Base-by-base conservation (phyloP, 2,329 filamentous ascomycete genomes). In the Exophiala xenobiotica region DNA sequence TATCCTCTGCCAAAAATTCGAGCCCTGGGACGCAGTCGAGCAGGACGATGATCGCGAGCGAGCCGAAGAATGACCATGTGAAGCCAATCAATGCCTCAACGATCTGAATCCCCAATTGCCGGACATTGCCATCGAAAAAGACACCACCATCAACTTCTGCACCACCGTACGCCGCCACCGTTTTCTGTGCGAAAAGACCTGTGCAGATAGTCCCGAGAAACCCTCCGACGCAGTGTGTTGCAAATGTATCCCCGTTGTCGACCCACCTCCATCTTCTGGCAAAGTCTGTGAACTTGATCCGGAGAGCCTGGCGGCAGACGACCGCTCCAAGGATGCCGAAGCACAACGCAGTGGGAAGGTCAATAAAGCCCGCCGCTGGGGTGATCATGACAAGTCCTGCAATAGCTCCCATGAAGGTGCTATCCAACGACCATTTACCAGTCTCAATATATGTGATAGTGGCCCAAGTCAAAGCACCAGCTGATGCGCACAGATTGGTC, bases 181-280 rank as follows among this genome's bases (percentile, higher is more conserved):
- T 69, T 52, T 74, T 77, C 35, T 68, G 66, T 2, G 76, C 77
- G 61, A 79, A 78, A 14, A 78, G 65, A 0, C 77, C 77, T 0
- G 77, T 79, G 3, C 69, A 68, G 9, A 79, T 71, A 0, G 77
- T 80, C 0, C 74, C 77, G 0, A 76, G 61, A 4, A 79, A 66
- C 0, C 77, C 77, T 14, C 77, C 77, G 8, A 79, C 65, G 56
- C 77, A 79, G 53, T 79, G 77, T 3, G 76, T 79, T 4, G 77
- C 78, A 59, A 79, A 79, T 0, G 76, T 79, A 60, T 80, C 77
- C 1, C 76, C 77, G 53, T 78, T 78, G 54, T 79, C 77, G 0
- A 80, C 77, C 77, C 76, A 80, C 26, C 71, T 65, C 64, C 69
- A 71, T 2, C 67, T 63, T n/a, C 68, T 64, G 4, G 77, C 77